Base-by-base conservation (phyloP, 176 grass and related monocot genomes). In the Juncus effusus region DNA sequence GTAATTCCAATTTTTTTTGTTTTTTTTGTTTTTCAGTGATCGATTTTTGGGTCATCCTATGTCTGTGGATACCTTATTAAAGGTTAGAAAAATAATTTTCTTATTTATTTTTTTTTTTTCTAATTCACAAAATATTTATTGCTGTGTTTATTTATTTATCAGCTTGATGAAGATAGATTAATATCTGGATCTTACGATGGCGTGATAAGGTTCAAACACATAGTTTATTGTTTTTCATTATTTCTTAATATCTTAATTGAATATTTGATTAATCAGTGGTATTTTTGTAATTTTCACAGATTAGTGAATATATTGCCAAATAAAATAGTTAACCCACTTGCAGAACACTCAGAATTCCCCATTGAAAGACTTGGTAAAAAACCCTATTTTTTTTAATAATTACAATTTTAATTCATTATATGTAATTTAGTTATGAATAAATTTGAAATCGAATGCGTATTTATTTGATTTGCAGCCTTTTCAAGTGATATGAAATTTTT, bases 291-390 rank as follows among this genome's bases (percentile, higher is more conserved):
- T 67, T 44, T 56, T 55, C 44, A 75, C 47, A 97, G 94, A 79
- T 89, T 97, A 72, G 88, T 92, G 60, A 82, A 85, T 7, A 89
- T 92, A 62, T 76, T 97, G 70, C 94, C 83, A 40, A 93, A 99
- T 52, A 89, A 75, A 82, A 92, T 99, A 75, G 86, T 89, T 59
- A 88, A 86, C 49, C 94, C 88, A 74, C 76, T 99, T 62, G 94
- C 88, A 3, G 88, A 93, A 59, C 94, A 99, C 80, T 93, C 94
- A 70, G 88, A 99, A 60, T 93, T 86, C 87, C 88, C 94, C 49
- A 86, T 93, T 8, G 94, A 99, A 56, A 77, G 85, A 51, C 72
- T 99, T 36, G 94, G 94, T 93, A 86, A 67, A 47, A 47, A 47
- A 47, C 36, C n/a, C 40, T 8, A 63, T 14, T 45, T 19, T 56